Conservation (phyloP, 2,329 filamentous ascomycete species). For the Chaetoscypha palmicola region DNA sequence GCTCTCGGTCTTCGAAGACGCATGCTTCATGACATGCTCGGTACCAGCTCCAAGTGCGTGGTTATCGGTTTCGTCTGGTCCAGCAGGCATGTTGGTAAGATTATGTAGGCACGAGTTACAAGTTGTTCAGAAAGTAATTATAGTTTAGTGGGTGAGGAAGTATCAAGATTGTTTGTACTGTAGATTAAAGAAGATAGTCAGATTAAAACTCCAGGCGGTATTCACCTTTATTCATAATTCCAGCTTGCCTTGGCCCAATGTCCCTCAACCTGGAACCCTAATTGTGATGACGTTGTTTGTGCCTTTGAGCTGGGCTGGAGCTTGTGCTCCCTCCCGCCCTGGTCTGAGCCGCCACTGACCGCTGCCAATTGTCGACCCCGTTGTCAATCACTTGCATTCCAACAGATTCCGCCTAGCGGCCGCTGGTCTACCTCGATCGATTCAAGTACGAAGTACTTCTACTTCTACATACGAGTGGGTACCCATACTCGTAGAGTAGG, state of each 20-base stretch:
- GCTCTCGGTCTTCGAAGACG: conserved; percentile 31
- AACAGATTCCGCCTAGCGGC: too few relatives aligned
- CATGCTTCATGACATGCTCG: conserved; percentile 34
- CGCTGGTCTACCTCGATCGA: too few relatives aligned
- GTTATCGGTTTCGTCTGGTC: conserved; percentile 33
- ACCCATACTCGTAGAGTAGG: neutral
- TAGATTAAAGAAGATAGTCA: neutral
- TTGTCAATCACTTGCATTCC: neutral
- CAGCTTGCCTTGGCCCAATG: neutral
- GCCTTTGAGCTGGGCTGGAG: too few relatives aligned
- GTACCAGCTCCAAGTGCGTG: conserved; percentile 27
- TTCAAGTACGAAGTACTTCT: too few relatives aligned
- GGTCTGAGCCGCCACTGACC: too few relatives aligned
- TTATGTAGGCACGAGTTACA: too few relatives aligned
- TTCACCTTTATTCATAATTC: neutral
- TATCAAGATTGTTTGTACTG: neutral
- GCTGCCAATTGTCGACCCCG: neutral
- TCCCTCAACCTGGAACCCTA: neutral
- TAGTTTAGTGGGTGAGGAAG: too few relatives aligned
- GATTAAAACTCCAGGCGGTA: too few relatives aligned
- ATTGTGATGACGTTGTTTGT: neutral
- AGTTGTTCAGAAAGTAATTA: too few relatives aligned
- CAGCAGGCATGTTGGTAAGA: conserved; percentile 34
- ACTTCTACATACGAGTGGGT: too few relatives aligned
- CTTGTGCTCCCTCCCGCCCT: too few relatives aligned